Base-by-base conservation (phyloP, 352 stramenopile genomes). In the Plasmopara viticola region DNA sequence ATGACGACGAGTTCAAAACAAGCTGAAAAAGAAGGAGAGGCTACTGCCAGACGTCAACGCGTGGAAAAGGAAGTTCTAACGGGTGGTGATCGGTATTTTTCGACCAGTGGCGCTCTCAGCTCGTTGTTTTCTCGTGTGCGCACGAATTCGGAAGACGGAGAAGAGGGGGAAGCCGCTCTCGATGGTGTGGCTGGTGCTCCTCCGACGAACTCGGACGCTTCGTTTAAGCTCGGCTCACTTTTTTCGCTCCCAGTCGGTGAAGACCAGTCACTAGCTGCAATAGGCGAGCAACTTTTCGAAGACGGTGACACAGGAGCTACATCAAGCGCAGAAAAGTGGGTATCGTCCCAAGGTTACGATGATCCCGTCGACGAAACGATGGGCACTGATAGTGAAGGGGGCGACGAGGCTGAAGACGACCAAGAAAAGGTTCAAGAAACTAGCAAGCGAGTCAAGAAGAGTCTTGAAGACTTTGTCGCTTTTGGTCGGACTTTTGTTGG, bases 101-200 rank as follows among this genome's bases (percentile, higher is more conserved):
- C 70, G 17, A 86, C 78, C 4, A 77, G 74, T 2, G 72, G 62
- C 25, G 56, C 58, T 14, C 62, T 92, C 9, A 74, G 71, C n/a
- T 78, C 67, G 33, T 53, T 92, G 37, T 92, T 92, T 50, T 75
- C 78, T 1, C 78, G 81, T 35, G 76, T 92, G 15, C 81, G 81
- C 29, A 86, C 84, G 57, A 92, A 92, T 53, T 92, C 81, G 41
- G 81, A 92, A 44, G 81, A 92, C 42, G 81, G 81, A 15, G 67
- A 81, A 28, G 76, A 75, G 49, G 79, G 79, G 9, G 81, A 92
- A 60, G 78, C 81, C 20, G 81, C 81, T 2, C 57, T 92, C 6
- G 81, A 92, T 60, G 81, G 81, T 30, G 70, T 92, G 10, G 76
- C 85, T 64, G 49, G 64, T 31, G 44, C 56, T 38, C 29, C 35